Base-by-base conservation (phyloP, 2,329 filamentous ascomycete genomes). In the Trichoderma atroviride region DNA sequence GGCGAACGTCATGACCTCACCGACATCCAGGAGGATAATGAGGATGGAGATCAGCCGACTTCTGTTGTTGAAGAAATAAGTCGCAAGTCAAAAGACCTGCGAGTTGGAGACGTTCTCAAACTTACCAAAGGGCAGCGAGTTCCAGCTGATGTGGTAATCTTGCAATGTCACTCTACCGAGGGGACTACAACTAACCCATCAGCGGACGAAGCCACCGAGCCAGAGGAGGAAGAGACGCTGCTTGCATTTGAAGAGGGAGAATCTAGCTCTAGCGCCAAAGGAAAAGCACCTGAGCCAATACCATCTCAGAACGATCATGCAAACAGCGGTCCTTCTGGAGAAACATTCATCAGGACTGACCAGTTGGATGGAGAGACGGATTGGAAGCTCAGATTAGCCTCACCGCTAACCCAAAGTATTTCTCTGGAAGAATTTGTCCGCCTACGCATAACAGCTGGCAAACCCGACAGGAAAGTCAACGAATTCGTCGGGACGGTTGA, bases 291-390 rank as follows among this genome's bases (percentile, higher is more conserved):
- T 33, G 75, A 76, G 55, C 69, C 73, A 52, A 75, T 76, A 13
- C 29, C 73, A 2, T 56, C 68, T 2, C 73, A 75, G 35, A 72
- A 75, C 43, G 75, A 78, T 58, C 72, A 74, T 2, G 79, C 81
- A 47, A 78, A 75, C 59, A 78, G 75, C 56, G 80, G 81, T 22
- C 81, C 86, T n/a, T 84, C 85, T 31, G 94, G 94, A 33, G 96
- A 99, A 80, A 95, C 95, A 0, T 99, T 99, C 76, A 98, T 99
- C 76, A 88, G 96, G 70, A 99, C 96, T 2, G 96, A 99, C 79
- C 96, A 99, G 78, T 86, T 99, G 11, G 96, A 99, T 76, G 96
- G 96, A 74, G 96, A 99, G 81, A 99, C 96, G 0, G 96, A 99
- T 77, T 99, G 96, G 96, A 99, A 99, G 81, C 83, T 99, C 69